Base-by-base conservation (phyloP, 202 grass and related monocot genomes). In the Zizania palustris region DNA sequence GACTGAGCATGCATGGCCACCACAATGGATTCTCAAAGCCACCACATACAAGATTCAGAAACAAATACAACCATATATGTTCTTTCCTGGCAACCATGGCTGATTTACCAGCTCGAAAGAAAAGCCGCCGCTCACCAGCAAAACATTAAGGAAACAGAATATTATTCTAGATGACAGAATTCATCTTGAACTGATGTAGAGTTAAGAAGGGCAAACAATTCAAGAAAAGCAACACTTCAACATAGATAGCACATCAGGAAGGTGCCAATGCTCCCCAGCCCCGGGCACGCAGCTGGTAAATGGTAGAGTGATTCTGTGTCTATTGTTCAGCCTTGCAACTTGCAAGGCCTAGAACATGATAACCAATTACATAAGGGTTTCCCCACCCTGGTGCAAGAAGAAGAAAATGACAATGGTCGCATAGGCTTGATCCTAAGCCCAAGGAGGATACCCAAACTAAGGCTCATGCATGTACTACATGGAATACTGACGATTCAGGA, bases 281-380 rank as follows among this genome's bases (percentile, higher is more conserved):
- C 6, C 7, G 3, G 78, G 59, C 72, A 57, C 46, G 36, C 28
- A 68, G 74, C 22, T 15, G 37, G 5, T 35, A 77, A 11, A 28
- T 28, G 28, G 28, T 28, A 28, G 28, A 0, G 28, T 28, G 28
- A 0, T 28, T 28, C 28, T 28, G 28, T 28, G 28, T 28, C 28
- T 28, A 28, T 28, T 28, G 28, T 50, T 63, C 82, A 66, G 82
- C 60, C 82, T 89, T 85, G 68, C 67, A 89, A 82, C 82, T 89
- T 85, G 68, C 67, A 89, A 82, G 82, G 67, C 82, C 82, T 82
- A 88, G 86, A 80, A 84, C 22, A 43, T 51, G n/a, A 37, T 36
- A 64, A 42, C 1, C 33, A 64, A 75, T 80, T 76, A 88, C 56
- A 84, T 88, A 75, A 81, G 75, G 59, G 51, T 80, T 84, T 77